Percentiles rank a stretch among this genome's conserved stretches.
Conservation (phyloP, 306 rosid species). For the Malus sylvestris region DNA sequence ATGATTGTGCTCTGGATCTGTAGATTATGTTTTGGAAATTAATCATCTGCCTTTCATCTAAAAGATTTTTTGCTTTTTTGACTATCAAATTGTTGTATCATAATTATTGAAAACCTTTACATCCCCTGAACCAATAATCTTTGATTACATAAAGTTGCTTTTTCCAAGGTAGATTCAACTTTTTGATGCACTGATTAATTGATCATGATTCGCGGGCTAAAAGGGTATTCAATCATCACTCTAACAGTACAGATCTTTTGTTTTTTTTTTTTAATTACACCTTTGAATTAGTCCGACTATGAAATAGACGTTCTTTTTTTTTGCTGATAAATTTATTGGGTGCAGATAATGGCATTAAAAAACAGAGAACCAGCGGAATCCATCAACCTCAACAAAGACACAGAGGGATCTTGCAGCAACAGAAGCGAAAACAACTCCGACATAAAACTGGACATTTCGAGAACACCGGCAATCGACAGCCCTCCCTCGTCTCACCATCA, state of each 20-base stretch:
- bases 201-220: slow-evolving; percentile 26
- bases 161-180: slow-evolving; percentile 4
- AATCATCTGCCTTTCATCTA: slow-evolving; percentile 13
- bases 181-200: slow-evolving; percentile 22
- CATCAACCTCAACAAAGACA: slow-evolving; percentile 91
- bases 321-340: slow-evolving; percentile 1
- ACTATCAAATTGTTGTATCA: slow-evolving; percentile 17
- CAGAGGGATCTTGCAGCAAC: slow-evolving; percentile 97
- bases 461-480: slow-evolving; percentile 80
- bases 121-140: slow-evolving; percentile 21
- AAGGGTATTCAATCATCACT: slow-evolving; percentile 9
- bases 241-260: slow-evolving; percentile 5
- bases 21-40: slow-evolving; percentile 23
- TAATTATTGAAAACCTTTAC: slow-evolving; percentile 30
- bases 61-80: slow-evolving; percentile 27
- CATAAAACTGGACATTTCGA: slow-evolving; percentile 81
- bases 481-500: slow-evolving; percentile 38
- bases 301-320: not conserved
- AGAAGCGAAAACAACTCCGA: slow-evolving; percentile 97
- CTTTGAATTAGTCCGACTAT: not conserved
- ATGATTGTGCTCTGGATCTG: slow-evolving; percentile 14
- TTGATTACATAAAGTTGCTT: slow-evolving; percentile 28
- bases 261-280: not conserved
- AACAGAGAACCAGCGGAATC: slow-evolving; percentile 93
- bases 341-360: slow-evolving; percentile 82